These are phyloP conservation scores for Acanthamoeba castellanii DNA, from an alignment of 208 protist species.

Conservation along the genomic window DNA sequence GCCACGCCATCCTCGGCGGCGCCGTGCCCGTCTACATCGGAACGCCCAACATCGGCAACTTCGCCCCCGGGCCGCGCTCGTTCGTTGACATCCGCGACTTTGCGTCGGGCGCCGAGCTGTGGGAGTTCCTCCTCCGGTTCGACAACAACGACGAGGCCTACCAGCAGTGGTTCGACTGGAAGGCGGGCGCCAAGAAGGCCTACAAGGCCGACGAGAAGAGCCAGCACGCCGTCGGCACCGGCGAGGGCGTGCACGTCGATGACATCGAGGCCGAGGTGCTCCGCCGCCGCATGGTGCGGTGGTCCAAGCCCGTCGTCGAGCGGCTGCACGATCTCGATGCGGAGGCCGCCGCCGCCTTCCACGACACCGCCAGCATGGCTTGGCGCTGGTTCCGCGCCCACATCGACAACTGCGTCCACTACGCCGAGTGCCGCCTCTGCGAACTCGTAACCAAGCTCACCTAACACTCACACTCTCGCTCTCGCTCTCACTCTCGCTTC, in stretches of 20 bases:
- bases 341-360: background rate
- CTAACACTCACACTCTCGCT: background rate
- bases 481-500: background rate
- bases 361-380: background rate
- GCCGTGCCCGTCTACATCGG: slow-evolving; percentile 85
- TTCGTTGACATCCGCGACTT: slow-evolving; percentile 84
- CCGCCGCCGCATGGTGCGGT: background rate
- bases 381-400: slow-evolving; percentile 56
- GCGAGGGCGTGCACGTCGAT: background rate
- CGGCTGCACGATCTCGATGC: background rate
- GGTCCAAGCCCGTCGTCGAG: background rate
- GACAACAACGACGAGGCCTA: slow-evolving; percentile 77
- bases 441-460: slow-evolving; percentile 59
- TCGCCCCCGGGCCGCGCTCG: slow-evolving; percentile 78
- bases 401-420: slow-evolving; percentile 24
- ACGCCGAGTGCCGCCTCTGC: slow-evolving; percentile 1
- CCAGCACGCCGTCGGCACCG: background rate
- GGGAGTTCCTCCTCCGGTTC: slow-evolving; percentile 80
- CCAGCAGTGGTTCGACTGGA: slow-evolving; percentile 80
- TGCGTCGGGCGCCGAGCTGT: slow-evolving; percentile 69
- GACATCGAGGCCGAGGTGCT: background rate
- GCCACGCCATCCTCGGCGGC: slow-evolving; percentile 57
- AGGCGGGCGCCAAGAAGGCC: slow-evolving; percentile 32
- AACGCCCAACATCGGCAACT: slow-evolving; percentile 82
- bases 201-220: background rate